A percentile compares a stretch with the other conserved stretches of the same genome.
These are phyloP conservation scores for Cyamopsis tetragonoloba DNA, from an alignment of 306 rosid species.

Conservation along the genomic window DNA sequence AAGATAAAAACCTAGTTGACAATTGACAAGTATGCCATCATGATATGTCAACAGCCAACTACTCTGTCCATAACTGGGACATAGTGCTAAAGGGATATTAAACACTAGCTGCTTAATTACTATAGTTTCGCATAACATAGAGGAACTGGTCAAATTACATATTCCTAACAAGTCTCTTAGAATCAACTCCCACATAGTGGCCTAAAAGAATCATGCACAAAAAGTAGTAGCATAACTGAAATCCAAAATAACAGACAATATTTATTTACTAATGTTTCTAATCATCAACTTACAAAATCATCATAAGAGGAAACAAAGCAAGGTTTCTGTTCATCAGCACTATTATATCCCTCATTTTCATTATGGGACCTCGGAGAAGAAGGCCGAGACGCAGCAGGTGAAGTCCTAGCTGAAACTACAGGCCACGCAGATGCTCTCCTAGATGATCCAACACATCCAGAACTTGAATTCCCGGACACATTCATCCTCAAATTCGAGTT, in stretches of 20 bases:
- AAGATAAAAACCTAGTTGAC: not conserved
- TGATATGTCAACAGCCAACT: not conserved
- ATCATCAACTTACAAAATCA: slow-evolving; percentile 67
- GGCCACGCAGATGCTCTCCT: slow-evolving; percentile 70
- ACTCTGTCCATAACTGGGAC: not conserved
- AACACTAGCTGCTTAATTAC: not conserved
- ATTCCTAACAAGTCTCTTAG: not conserved
- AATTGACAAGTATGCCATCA: not conserved
- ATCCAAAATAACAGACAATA: not conserved
- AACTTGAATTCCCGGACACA: slow-evolving; percentile 49
- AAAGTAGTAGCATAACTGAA: not conserved
- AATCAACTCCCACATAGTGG: not conserved
- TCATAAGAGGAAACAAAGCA: slow-evolving; percentile 65
- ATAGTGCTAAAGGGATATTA: not conserved
- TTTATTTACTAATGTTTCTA: not conserved
- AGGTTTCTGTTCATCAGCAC: slow-evolving; percentile 89
- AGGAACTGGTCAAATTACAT: not conserved
- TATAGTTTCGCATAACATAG: not conserved
- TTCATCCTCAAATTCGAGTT: slow-evolving; percentile 57
- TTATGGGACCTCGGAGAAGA: slow-evolving; percentile 85
- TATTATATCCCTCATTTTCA: slow-evolving; percentile 95
- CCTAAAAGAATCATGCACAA: not conserved
- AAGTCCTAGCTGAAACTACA: slow-evolving; percentile 64
- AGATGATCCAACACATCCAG: slow-evolving; percentile 53
- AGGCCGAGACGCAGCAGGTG: slow-evolving; percentile 76